Conservation (phyloP, 495 filamentous ascomycete species). For the Aspergillus campestris region DNA sequence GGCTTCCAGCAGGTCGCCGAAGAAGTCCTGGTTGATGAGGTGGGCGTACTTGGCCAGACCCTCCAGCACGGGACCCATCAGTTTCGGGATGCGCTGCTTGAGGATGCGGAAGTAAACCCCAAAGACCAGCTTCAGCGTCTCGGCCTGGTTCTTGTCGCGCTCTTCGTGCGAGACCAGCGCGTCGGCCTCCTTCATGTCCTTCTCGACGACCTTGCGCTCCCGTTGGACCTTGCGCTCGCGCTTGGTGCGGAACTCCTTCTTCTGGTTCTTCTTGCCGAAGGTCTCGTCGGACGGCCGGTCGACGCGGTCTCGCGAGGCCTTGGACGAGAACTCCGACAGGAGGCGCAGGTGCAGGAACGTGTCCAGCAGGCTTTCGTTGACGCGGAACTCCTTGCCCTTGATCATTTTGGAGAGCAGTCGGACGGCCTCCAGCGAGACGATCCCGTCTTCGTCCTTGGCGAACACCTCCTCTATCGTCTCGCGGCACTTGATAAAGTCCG, state of each 20-base stretch:
- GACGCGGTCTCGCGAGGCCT: constrained; percentile 65
- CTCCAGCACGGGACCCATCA: constrained; percentile 92
- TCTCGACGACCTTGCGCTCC: constrained; percentile 77
- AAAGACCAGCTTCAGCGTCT: constrained; percentile 93
- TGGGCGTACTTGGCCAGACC: constrained; percentile 88
- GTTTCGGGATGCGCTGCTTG: constrained; percentile 60
- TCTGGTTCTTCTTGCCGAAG: constrained; percentile 60
- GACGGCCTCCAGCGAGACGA: constrained; percentile 78
- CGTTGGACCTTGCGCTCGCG: constrained; percentile 63
- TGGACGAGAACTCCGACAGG: constrained; percentile 75
- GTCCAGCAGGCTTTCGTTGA: constrained; percentile 81
- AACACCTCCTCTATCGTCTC: constrained; percentile 77
- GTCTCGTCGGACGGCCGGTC: constrained; percentile 46
- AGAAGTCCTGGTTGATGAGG: constrained; percentile 96
- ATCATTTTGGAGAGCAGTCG: constrained; percentile 87
- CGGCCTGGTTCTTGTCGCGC: constrained; percentile 82
- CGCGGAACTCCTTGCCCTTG: constrained; percentile 67
- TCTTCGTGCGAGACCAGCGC: constrained; percentile 86
- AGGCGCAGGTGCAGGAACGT: constrained; percentile 86
- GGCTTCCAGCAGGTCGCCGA: constrained; percentile 89
- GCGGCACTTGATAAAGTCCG: constrained; percentile 68
- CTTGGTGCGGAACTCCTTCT: constrained; percentile 71
- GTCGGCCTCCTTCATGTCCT: constrained; percentile 90
- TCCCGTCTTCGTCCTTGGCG: constrained; percentile 78
- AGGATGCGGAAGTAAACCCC: constrained; percentile 89